phyloP scores from a whole-genome alignment of 1,284 basidiomycete species.

The Blastosporella zonata region DNA sequence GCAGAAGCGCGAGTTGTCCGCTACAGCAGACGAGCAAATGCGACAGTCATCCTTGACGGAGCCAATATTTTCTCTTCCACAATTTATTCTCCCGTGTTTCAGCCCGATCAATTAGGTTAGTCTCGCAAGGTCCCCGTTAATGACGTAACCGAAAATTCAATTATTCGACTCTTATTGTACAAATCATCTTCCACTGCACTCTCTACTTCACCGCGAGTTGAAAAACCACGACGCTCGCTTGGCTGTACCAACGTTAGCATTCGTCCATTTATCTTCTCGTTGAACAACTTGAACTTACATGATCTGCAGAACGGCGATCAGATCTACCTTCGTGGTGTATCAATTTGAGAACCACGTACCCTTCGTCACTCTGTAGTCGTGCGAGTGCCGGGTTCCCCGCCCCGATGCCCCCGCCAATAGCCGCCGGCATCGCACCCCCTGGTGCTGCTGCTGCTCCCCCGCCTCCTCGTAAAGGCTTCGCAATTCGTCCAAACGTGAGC shows the following conservation, averaged over 20 bases:
- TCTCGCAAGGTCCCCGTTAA: constrained; percentile 33
- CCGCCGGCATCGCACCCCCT: constrained; percentile 35
- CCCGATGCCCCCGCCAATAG: constrained; percentile 42
- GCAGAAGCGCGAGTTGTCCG: constrained; percentile 9
- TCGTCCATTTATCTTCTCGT: background rate
- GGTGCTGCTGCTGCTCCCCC: constrained; percentile 57
- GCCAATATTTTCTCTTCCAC: constrained; percentile 32
- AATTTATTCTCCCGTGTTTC: constrained; percentile 37
- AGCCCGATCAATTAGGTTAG: constrained; percentile 31
- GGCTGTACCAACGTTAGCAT: constrained; percentile 41
- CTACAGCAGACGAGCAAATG: background rate
- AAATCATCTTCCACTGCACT: constrained; percentile 19
- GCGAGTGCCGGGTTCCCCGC: constrained; percentile 54
- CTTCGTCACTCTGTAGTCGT: constrained; percentile 77
- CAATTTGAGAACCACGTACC: constrained; percentile 50
- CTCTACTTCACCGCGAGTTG: constrained; percentile 58
- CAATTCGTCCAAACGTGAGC: constrained; percentile 89
- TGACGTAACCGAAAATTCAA: constrained; percentile 21
- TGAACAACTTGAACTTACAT: constrained; percentile 28
- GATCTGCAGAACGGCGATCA: constrained; percentile 31
- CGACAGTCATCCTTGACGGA: constrained; percentile 25
- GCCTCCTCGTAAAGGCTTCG: constrained; percentile 93
- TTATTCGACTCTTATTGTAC: constrained; percentile 25
- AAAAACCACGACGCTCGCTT: constrained; percentile 90
- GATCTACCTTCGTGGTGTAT: constrained; percentile 21